These are phyloP conservation scores for Benincasa hispida DNA, from an alignment of 306 rosid species.

Conservation along the genomic window DNA sequence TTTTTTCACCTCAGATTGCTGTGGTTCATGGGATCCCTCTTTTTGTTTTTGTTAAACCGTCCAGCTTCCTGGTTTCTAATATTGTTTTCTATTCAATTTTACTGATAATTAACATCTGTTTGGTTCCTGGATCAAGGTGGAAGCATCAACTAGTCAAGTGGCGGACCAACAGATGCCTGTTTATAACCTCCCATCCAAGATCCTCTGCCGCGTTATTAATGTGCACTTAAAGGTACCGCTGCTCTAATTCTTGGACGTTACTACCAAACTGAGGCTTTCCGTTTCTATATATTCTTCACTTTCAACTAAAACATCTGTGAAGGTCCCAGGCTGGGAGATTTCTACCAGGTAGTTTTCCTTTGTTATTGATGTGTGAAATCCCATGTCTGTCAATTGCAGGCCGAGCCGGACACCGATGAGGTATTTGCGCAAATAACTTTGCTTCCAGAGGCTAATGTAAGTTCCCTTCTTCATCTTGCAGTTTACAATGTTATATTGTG, in stretches of 20 bases:
- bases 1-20: neutral
- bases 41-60: neutral
- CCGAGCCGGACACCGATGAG: conserved; percentile 92
- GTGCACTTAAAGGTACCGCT: conserved; percentile 56
- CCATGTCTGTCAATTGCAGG: conserved; percentile 30
- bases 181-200: conserved; percentile 61
- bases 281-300: neutral
- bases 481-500: neutral
- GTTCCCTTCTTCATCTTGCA: neutral
- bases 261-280: neutral
- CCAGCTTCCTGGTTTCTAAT: neutral
- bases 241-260: neutral
- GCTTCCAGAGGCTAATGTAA: conserved; percentile 54
- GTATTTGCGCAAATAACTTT: conserved; percentile 87
- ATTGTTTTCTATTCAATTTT: neutral
- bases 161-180: conserved; percentile 89
- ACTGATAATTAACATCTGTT: neutral
- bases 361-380: neutral
- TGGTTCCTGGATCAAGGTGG: conserved; percentile 50
- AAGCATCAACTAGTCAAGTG: conserved; percentile 87
- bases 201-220: conserved; percentile 80
- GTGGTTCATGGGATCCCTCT: neutral
- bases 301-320: neutral
- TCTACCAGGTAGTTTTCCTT: neutral
- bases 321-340: neutral